Evolutionary conservation across 805 yeast species (phyloP), one percentile per base, ranked within the genome.

Genomic region (Sungouiozyma intestinalis): DNA sequence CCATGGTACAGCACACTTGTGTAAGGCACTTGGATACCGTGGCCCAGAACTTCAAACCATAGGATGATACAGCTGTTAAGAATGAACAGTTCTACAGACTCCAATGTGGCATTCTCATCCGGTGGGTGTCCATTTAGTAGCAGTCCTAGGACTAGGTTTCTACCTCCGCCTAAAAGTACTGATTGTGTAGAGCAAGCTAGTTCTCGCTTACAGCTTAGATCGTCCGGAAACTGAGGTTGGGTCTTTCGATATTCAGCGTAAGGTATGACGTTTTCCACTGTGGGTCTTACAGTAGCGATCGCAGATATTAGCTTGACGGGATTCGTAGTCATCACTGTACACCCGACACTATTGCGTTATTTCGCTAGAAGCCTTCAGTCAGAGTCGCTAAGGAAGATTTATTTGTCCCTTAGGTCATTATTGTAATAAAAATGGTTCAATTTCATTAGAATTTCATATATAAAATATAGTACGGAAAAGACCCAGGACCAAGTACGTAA

Each of bases 81-180:
- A 1, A 65, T 64, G 48, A 66, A 70, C 3, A 69, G 35, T 40
- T 69, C 73, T 9, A 53, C 54, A 16, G 46, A 34, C 27, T 49
- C 55, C 16, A 52, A 32, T 33, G 40, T 15, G 8, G 16, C 20
- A 15, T 35, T 17, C 16, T n/a, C 27, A 21, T 33, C 32, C 15
- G 38, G 32, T 14, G 24, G 32, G 13, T 20, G 32, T 15, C 18
- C 16, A n/a, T 40, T 49, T 11, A 60, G 40, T 24, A 50, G 24
- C 29, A 24, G 29, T 16, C 53, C 46, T 14, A 60, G 42, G 1
- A 51, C 38, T 48, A 67, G 53, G 19, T 65, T 60, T 24, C 71
- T 55, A 1, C 73, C 72, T 3, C 73, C 73, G 3, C 69, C 73
- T 38, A 59, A 61, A 16, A 68, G 48, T 1, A 67, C 48, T 1